phyloP scores from a whole-genome alignment of 441 rosid species.

The Jatropha multifida region DNA sequence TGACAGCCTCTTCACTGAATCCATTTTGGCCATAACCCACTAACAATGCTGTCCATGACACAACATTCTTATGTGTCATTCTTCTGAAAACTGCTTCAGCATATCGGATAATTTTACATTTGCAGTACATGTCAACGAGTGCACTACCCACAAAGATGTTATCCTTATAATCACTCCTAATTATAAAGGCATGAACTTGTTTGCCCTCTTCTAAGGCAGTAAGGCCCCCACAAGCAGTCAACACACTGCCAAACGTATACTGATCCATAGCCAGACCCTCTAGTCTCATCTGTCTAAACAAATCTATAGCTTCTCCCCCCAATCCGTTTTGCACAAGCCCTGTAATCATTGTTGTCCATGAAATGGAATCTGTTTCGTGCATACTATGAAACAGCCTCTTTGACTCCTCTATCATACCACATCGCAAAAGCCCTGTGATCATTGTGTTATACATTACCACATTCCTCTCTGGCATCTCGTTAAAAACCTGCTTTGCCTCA shows the following conservation, averaged over 20 bases:
- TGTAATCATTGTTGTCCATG: conserved; percentile 90
- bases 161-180: conserved; percentile 54
- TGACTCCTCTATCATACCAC: conserved; percentile 73
- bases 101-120: conserved; percentile 54
- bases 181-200: conserved; percentile 63
- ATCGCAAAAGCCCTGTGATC: conserved; percentile 67
- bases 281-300: conserved; percentile 64
- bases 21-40: conserved; percentile 94
- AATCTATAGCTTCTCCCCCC: conserved; percentile 56
- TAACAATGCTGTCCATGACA: conserved; percentile 94
- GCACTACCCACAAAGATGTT: conserved; percentile 86
- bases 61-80: conserved; percentile 74
- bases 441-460: conserved; percentile 70
- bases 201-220: conserved; percentile 63
- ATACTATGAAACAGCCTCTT: conserved; percentile 49
- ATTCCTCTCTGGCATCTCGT: conserved; percentile 50
- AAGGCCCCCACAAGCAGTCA: conserved; percentile 79
- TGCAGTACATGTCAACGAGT: conserved; percentile 93
- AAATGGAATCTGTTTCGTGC: conserved; percentile 73
- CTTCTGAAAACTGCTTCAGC: conserved; percentile 67
- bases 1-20: conserved; percentile 74
- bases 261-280: conserved; percentile 74
- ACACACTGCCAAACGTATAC: conserved; percentile 77
- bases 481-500: conserved; percentile 65
- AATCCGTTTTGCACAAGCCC: conserved; percentile 74